phyloP scores from a whole-genome alignment of 1,284 basidiomycete species.

The Rhodotorula sp. region DNA sequence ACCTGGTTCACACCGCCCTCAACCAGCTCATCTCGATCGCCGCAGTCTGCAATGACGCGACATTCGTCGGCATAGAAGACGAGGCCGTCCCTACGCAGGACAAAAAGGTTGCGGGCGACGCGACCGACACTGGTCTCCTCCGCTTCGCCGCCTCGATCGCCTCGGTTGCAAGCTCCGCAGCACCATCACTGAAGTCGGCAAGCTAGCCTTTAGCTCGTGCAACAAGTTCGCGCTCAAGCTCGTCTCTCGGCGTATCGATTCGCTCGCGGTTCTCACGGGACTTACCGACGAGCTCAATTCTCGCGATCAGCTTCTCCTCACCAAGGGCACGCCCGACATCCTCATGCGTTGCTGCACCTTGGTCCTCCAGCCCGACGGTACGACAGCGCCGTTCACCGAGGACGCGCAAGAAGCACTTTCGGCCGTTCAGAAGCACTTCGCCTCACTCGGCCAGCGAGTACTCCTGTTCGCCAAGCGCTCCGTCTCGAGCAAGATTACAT shows the following conservation, averaged over 20 bases:
- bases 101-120: constrained; percentile 61
- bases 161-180: background rate
- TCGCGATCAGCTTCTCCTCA: constrained; percentile 37
- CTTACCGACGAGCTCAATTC: background rate
- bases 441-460: constrained; percentile 63
- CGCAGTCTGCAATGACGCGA: constrained; percentile 64
- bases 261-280: background rate
- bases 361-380: constrained; percentile 48
- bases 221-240: constrained; percentile 35
- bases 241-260: background rate
- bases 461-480: constrained; percentile 54
- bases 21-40: constrained; percentile 46
- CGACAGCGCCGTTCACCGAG: constrained; percentile 50
- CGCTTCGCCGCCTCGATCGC: constrained; percentile 17
- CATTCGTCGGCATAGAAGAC: constrained; percentile 53
- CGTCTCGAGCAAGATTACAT: constrained; percentile 41
- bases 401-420: constrained; percentile 46
- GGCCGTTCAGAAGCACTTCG: constrained; percentile 57
- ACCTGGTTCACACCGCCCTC: background rate
- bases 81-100: constrained; percentile 53
- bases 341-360: constrained; percentile 54
- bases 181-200: background rate
- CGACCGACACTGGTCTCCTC: constrained; percentile 26
- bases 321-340: constrained; percentile 60
- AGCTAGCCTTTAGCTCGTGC: constrained; percentile 25